Evolutionary conservation across 768 basidiomycete species (phyloP), one percentile per base, ranked within the genome.

Genomic region (Omphalotus guepiniiformis): DNA sequence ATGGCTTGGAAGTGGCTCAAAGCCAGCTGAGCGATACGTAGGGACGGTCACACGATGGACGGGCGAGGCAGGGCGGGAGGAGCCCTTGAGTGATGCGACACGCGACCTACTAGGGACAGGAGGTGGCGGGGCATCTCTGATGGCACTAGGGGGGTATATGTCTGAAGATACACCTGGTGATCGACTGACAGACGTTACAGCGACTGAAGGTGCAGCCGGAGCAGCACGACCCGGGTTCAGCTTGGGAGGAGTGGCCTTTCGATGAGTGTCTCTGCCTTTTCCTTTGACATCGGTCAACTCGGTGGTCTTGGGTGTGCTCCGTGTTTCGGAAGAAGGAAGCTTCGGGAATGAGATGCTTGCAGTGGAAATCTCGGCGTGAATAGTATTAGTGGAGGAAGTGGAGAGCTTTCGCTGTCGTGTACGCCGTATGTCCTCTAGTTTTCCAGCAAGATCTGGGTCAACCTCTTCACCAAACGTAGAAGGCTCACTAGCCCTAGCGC

Each of bases 91-190:
- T 6, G 46, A 47, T 16, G 11, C 8, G 12, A 47, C 37, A 7
- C 46, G 36, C 21, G 25, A 22, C 18, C 46, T 36, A 12, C 37
- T 4, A 19, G 38, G 19, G 25, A 47, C 27, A 12, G 46, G 46
- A 47, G 46, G 46, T 15, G 46, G 46, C 19, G 46, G 46, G 22
- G 46, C 46, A 21, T 47, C 28, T 16, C 46, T 36, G 13, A 39
- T 26, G 15, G 46, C n/a, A 15, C 25, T 27, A 27, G 41, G 23
- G 13, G 41, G 15, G 5, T 23, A n/a, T 7, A 26, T 4, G 13
- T 27, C 26, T 30, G 18, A 11, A 19, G 41, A 15, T n/a, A 4
- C 6, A 8, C 9, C 25, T 13, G 15, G 25, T 27, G 25, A 23
- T 12, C 4, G 13, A 26, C 13, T 30, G 22, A 12, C 22, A 16